These are phyloP conservation scores for Polyplosphaeria fusca DNA, from an alignment of 495 filamentous ascomycete genomes.

Conservation along the genomic window DNA sequence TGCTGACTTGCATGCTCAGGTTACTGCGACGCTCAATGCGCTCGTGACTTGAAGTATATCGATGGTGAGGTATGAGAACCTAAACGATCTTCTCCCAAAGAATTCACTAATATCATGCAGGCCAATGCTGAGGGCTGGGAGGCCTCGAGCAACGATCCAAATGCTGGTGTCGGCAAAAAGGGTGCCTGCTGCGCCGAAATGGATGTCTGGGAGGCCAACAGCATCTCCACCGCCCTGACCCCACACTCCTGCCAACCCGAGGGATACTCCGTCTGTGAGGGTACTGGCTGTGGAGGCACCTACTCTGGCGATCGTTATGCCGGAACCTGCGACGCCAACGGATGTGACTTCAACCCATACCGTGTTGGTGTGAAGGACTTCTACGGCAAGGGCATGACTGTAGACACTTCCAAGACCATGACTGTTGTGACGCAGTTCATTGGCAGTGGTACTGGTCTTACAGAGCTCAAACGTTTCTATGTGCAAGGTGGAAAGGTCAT, in stretches of 20 bases:
- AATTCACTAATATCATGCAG: constrained; percentile 5
- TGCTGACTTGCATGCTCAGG: constrained; percentile 29
- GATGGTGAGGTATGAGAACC: constrained; percentile 52
- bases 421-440: constrained; percentile 69
- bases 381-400: constrained; percentile 53
- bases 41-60: constrained; percentile 50
- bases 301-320: constrained; percentile 44
- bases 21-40: constrained; percentile 71
- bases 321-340: constrained; percentile 61
- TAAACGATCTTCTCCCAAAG: too few relatives aligned
- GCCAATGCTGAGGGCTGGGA: constrained; percentile 55
- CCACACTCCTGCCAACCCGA: constrained; percentile 36
- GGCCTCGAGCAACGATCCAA: constrained; percentile 56
- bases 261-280: constrained; percentile 33
- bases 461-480: constrained; percentile 56
- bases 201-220: constrained; percentile 38
- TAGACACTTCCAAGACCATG: constrained; percentile 59
- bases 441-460: constrained; percentile 49
- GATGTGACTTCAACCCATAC: constrained; percentile 66
- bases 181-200: constrained; percentile 36
- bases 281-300: constrained; percentile 23
- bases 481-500: constrained; percentile 59
- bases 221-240: constrained; percentile 36
- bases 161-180: constrained; percentile 57
- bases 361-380: constrained; percentile 52